Percentiles rank a stretch among this genome's conserved stretches.
phyloP scores from a whole-genome alignment of 179 eudicot genomes.

The Amaranthus tricolor region DNA sequence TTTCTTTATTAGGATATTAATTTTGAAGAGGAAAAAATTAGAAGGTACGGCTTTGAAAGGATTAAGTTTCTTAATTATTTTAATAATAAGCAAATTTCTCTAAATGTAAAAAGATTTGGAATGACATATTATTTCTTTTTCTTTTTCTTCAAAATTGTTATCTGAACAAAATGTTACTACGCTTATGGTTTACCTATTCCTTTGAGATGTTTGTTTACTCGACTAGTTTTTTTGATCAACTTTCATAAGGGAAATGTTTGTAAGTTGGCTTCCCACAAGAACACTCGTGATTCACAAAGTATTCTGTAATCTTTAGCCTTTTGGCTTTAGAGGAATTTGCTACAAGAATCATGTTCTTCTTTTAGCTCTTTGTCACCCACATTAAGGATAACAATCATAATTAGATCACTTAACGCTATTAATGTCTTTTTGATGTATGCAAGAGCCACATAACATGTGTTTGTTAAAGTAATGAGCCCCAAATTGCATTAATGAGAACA shows the following conservation, averaged over 20 bases:
- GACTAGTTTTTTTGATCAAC: no score
- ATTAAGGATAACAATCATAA: neutral
- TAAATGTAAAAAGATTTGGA: no score
- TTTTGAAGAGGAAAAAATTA: no score
- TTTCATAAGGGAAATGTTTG: neutral
- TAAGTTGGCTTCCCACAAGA: neutral
- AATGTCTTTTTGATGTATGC: conserved; percentile 8
- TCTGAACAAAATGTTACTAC: no score
- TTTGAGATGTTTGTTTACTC: no score
- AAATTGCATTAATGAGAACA: neutral
- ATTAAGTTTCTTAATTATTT: no score
- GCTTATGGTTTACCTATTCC: no score
- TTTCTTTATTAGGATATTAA: no score
- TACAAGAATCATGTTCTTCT: neutral
- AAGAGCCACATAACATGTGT: conserved; percentile 12
- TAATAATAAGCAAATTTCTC: no score
- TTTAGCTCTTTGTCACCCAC: neutral
- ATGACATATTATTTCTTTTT: no score
- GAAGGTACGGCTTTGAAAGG: no score
- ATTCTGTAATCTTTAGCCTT: neutral
- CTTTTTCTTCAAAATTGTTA: no score
- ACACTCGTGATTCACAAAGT: neutral
- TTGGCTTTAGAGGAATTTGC: neutral
- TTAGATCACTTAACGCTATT: neutral
- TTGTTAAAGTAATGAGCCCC: conserved; percentile 3